Base-by-base conservation (phyloP, 2,329 filamentous ascomycete genomes). In the Graphium sp. region DNA sequence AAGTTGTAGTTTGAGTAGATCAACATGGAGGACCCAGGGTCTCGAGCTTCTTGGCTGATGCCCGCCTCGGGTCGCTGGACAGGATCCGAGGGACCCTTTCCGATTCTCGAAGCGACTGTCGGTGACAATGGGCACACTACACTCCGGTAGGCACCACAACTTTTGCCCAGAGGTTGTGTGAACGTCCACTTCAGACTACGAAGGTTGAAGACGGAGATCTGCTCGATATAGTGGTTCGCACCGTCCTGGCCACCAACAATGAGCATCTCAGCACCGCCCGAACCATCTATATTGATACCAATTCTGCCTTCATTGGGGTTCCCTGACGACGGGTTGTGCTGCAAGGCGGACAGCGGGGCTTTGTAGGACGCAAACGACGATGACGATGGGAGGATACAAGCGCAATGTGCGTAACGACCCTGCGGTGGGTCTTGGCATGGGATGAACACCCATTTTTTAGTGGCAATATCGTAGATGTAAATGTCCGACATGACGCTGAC, bases 1-100 rank as follows among this genome's bases (percentile, higher is more conserved):
- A 98, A 98, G 52, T 98, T 95, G 53, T 98, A 98, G 48, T 98
- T 98, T 15, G 87, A 95, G 50, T 98, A 98, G 25, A 98, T 91
- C 36, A 98, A 65, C 84, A 95, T 94, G 2, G 72, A 74, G 2
- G 69, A 71, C 6, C 66, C 68, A 1, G 64, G 49, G 28, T 75
- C 69, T 18, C 61, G 59, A 4, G 57, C 49, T 37, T 74, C 66
- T 31, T 63, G 60, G 37, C 59, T 62, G 35, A 61, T 58, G n/a
- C 50, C 51, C 9, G 51, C 47, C 5, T 67, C 62, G 4, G 46
- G 45, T 6, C 56, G 52, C 23, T 56, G 49, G 11, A 48, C 39
- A 8, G 47, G 48, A 24, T 52, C 54, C 4, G 48, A 41, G 27
- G 62, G 62, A n/a, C 60, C 52, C 37, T 66, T 72, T 27, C 79